Base-by-base conservation (phyloP, 2,329 filamentous ascomycete genomes). In the Leptographium procerum region DNA sequence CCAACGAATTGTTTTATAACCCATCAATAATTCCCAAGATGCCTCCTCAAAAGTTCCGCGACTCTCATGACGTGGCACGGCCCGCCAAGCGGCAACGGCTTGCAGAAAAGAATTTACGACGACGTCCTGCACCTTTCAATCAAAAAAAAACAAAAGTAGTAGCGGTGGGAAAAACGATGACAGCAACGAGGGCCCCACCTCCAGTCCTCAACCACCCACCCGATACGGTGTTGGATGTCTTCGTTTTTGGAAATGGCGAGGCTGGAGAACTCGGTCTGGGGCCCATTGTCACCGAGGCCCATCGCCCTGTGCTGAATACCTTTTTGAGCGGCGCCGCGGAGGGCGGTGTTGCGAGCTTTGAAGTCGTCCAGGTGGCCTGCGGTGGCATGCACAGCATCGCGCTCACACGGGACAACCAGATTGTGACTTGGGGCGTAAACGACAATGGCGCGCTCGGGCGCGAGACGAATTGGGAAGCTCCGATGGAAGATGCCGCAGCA, bases 401-500 rank as follows among this genome's bases (percentile, higher is more conserved):
- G 16, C 70, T 88, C 56, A 87, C 85, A 29, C 75, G 81, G 63
- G 82, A 87, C 67, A 84, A 85, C 70, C 80, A 80, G 67, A 82
- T 88, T 63, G 72, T 85, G 55, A 85, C 83, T 26, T 88, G 85
- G 85, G 85, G 85, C 60, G 84, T 87, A 59, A 87, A 87, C 67
- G 85, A 88, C 66, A 79, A 85, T 63, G 82, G 82, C 59, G 83
- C 85, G 14, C 75, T 88, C 53, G 85, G 84, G 34, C 75, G 85
- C 64, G 77, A 83, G 62, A 85, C 83, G 2, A 69, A 72, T 4
- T 80, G 79, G 72, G 77, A 81, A 5, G 81, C 36, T 7, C 31
- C 19, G 24, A 4, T 57, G 16, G 34, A 26, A 26, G 48, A 57
- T 29, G 58, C 57, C 16, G 22, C 8, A 14, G 55, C 36, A 19